Percentiles rank a stretch among this genome's conserved stretches.
Evolutionary conservation across 2,329 filamentous ascomycete species (phyloP).

Genomic region (Alternaria brassicicola): DNA sequence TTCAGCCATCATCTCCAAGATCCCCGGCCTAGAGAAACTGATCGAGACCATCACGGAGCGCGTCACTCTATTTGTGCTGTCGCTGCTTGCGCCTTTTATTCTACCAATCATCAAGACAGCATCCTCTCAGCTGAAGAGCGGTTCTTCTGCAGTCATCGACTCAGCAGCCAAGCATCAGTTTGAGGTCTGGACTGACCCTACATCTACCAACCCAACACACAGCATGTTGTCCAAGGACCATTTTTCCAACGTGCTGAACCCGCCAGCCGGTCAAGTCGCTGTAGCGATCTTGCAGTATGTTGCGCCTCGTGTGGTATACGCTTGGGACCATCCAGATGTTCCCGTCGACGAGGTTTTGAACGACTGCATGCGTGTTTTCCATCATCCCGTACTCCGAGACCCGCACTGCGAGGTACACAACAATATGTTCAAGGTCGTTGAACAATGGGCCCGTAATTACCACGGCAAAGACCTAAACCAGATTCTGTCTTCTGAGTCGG

Average conservation of each 20-base stretch:
- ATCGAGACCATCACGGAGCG: slow-evolving; percentile 94
- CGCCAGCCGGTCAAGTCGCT: slow-evolving; percentile 56
- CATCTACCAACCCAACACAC: slow-evolving; percentile 57
- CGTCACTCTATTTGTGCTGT: slow-evolving; percentile 88
- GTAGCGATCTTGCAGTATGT: slow-evolving; percentile 77
- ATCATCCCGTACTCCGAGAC: slow-evolving; percentile 85
- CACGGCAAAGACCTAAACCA: slow-evolving; percentile 71
- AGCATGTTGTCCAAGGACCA: slow-evolving; percentile 60
- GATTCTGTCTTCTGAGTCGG: slow-evolving; percentile 81
- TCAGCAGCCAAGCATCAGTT: slow-evolving; percentile 58
- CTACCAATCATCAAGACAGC: slow-evolving; percentile 89
- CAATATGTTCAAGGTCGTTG: slow-evolving; percentile 87
- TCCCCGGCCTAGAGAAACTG: slow-evolving; percentile 87
- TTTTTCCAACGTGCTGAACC: slow-evolving; percentile 58
- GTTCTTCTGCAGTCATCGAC: slow-evolving; percentile 73
- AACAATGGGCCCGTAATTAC: slow-evolving; percentile 77
- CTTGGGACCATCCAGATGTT: slow-evolving; percentile 87
- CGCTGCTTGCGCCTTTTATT: slow-evolving; percentile 88
- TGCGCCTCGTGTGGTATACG: slow-evolving; percentile 85
- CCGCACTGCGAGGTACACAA: slow-evolving; percentile 78
- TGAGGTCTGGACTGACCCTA: slow-evolving; percentile 57
- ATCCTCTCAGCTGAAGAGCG: slow-evolving; percentile 82
- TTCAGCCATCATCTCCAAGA: slow-evolving; percentile 83
- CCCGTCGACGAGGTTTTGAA: slow-evolving; percentile 82
- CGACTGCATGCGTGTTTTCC: slow-evolving; percentile 82